Base-by-base conservation (phyloP, 2,329 filamentous ascomycete genomes). In the Penicillium sp. region DNA sequence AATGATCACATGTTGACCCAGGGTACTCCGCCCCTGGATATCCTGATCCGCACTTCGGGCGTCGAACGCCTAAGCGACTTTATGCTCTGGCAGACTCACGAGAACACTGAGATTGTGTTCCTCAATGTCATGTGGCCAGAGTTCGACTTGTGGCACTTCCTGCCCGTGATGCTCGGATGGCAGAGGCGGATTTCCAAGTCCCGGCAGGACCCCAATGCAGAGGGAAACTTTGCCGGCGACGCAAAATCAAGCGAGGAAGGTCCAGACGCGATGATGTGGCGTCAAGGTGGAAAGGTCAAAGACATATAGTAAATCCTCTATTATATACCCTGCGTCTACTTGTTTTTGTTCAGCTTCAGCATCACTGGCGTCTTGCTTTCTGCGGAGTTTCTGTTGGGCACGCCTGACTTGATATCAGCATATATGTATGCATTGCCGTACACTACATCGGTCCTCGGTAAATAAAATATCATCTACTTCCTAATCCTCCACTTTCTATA, bases 51-150 rank as follows among this genome's bases (percentile, higher is more conserved):
- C 49, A 99, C 94, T 5, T 97, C 92, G 60, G 93, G 92, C 29
- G 94, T 99, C 14, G 89, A 92, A 73, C 84, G 94, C 47, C 79
- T 99, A 57, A 97, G 92, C 70, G 94, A 99, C 72, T 99, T 97
- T 68, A 94, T 99, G 92, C 85, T 99, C 34, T 99, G 94, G 94
- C 94, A 99, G 75, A 94, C 90, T 67, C 92, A 97, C 70, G 85
- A 96, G 69, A 82, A 93, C 61, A 97, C 94, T 0, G 89, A 96
- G 58, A 89, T 99, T 61, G 90, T 95, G 57, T 99, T 97, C 71
- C 77, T 97, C 55, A 85, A 96, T 66, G 94, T 90, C 62, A 80
- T 96, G 60, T 99, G 94, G 94, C 94, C 94, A 2, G 91, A 97
- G 61, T 97, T 99, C 66, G 92, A 96, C 70, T 81, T 99, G 5